A percentile compares a stretch with the other conserved stretches of the same genome.
Evolutionary conservation across 2,329 filamentous ascomycete genomes (phyloP).

Genomic region (Ophiobolus disseminans): DNA sequence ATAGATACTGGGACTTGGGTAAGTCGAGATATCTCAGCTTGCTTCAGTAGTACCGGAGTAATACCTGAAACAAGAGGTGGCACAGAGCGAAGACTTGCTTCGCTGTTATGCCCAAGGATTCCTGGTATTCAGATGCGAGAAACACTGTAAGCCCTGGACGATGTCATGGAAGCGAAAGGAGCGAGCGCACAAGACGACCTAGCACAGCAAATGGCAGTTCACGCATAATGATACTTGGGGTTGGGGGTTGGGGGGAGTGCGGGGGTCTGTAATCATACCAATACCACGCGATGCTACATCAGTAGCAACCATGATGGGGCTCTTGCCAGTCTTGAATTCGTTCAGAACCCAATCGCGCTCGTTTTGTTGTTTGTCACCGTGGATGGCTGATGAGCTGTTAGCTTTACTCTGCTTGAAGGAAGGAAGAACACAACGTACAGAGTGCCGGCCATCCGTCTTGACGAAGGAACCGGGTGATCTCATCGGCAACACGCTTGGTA

Average conservation of each 20-base stretch:
- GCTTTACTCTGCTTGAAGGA: conserved; percentile 23
- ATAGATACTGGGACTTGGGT: conserved; percentile 72
- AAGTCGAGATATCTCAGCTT: conserved; percentile 80
- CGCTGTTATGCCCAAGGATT: conserved; percentile 88
- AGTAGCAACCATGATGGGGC: conserved; percentile 99
- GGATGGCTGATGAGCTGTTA: conserved; percentile 73
- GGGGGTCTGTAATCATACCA: conserved; percentile 85
- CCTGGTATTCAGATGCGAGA: conserved; percentile 79
- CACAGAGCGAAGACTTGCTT: conserved; percentile 72
- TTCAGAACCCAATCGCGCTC: conserved; percentile 99
- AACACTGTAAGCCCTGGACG: conserved; percentile 87
- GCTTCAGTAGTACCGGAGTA: conserved; percentile 72
- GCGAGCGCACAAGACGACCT: conserved; percentile 80
- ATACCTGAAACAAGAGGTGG: conserved; percentile 74
- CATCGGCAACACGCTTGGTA: conserved; percentile 90
- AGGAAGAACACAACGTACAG: conserved; percentile 66
- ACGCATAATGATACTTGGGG: conserved; percentile 59
- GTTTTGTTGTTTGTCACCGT: conserved; percentile 99
- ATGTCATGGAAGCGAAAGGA: conserved; percentile 81
- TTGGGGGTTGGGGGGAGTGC: conserved; percentile 47
- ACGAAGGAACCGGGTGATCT: conserved; percentile 95
- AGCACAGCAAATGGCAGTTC: conserved; percentile 80
- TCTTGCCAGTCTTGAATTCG: conserved; percentile 99
- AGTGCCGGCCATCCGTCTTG: conserved; percentile 98
- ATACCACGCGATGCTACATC: conserved; percentile 99